Evolutionary conservation across 257 asterid genomes (phyloP), one percentile per base, ranked within the genome.

Genomic region (Voacanga thouarsii): DNA sequence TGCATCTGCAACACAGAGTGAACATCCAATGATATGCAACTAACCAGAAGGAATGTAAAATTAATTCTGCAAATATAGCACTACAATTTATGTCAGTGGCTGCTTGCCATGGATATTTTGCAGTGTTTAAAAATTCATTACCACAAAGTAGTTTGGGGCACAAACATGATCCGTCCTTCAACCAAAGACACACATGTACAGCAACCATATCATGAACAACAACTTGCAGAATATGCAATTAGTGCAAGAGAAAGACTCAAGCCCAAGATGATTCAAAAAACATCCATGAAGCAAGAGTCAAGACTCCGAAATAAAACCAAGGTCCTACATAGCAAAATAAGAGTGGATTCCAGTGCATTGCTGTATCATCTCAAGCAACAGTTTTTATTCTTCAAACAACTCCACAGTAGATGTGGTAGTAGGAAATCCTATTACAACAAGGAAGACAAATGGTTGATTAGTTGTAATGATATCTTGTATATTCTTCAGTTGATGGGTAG

Each of bases 1-100:
- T 67, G 45, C 85, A 84, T 76, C 89, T 89, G 88, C 50, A 39
- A 70, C 57, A 70, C 5, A 11, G 23, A 3, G 30, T 41, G 7
- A 44, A 70, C 39, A 12, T 3, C 28, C 63, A 23, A 23, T 56
- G 63, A 56, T 3, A 7, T 23, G 26, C 26, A 56, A 5, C 6
- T 60, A 7, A 14, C 9, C 3, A 55, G 7, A 8, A 26, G 16
- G 66, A 60, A 11, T 24, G 66, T 60, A n/a, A 60, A 60, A 24
- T 24, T 18, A 49, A 60, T 60, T n/a, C 39, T n/a, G 0, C 66
- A 60, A 5, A 10, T n/a, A 6, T n/a, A 10, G 18, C 66, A 24
- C 0, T 2, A n/a, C n/a, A n/a, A n/a, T n/a, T n/a, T 7, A 60
- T 24, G 4, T n/a, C 16, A 24, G 37, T 49, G 7, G 16, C 18